These are phyloP conservation scores for Pichia californica DNA, from an alignment of 805 yeast species.

Conservation along the genomic window DNA sequence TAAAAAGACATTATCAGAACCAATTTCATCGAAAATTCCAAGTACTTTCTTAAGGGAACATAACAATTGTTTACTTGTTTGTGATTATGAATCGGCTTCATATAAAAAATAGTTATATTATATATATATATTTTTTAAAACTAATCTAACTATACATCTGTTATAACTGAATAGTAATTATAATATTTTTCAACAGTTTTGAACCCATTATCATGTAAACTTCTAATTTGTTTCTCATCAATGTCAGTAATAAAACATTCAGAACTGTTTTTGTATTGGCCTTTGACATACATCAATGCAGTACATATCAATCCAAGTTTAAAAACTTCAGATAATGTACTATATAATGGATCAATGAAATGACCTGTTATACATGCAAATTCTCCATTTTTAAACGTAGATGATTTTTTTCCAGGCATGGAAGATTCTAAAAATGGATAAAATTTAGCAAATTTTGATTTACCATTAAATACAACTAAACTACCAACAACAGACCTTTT, in stretches of 20 bases:
- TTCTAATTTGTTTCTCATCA: slow-evolving; percentile 9
- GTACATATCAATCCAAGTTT: slow-evolving; percentile 53
- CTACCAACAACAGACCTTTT: slow-evolving; percentile 32
- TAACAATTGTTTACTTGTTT: slow-evolving; percentile 36
- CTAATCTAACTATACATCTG: background rate
- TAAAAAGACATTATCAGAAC: slow-evolving; percentile 38
- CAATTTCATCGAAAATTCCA: slow-evolving; percentile 38
- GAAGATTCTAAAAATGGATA: slow-evolving; percentile 42
- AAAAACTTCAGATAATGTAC: slow-evolving; percentile 47
- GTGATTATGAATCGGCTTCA: slow-evolving; percentile 39
- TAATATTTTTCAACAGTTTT: slow-evolving; percentile 11
- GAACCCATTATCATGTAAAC: slow-evolving; percentile 16
- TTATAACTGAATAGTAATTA: slow-evolving; percentile 10
- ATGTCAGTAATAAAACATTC: slow-evolving; percentile 8
- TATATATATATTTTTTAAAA: no score
- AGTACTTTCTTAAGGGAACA: slow-evolving; percentile 46
- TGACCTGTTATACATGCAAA: slow-evolving; percentile 38
- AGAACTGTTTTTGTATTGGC: slow-evolving; percentile 15
- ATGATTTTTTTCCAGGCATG: background rate
- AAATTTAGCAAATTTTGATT: slow-evolving; percentile 38
- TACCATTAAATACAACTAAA: slow-evolving; percentile 40
- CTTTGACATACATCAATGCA: slow-evolving; percentile 41
- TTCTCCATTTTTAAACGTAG: slow-evolving; percentile 26
- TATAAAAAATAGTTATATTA: no score
- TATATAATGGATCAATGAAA: slow-evolving; percentile 47